Conservation (phyloP, 306 rosid species). For the Senna siamea region DNA sequence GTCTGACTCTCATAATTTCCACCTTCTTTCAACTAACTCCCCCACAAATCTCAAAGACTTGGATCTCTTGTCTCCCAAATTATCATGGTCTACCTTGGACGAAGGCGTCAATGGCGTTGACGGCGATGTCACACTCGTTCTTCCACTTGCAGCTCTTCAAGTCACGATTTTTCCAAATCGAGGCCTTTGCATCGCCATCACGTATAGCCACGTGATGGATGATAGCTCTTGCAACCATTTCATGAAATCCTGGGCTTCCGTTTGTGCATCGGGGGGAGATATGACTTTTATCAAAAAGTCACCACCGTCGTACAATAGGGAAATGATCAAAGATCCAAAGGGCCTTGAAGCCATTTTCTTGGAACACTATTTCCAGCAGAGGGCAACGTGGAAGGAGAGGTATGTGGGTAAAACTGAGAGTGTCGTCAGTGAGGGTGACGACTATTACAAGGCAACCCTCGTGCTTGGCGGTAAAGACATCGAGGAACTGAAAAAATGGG, state of each 20-base stretch:
- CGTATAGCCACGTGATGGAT: constrained; percentile 50
- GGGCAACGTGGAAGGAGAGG: constrained; percentile 41
- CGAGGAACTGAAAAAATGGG: constrained; percentile 28
- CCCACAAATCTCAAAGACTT: constrained; percentile 30
- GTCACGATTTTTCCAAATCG: constrained; percentile 35
- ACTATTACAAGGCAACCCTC: constrained; percentile 32
- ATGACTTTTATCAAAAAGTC: neutral
- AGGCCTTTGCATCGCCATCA: constrained; percentile 51
- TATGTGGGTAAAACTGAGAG: constrained; percentile 4
- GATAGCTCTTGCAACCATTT: constrained; percentile 38
- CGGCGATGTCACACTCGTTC: neutral
- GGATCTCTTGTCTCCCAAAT: constrained; percentile 33
- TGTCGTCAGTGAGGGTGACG: neutral
- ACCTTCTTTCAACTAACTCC: constrained; percentile 29
- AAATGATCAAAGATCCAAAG: constrained; percentile 33
- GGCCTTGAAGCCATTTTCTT: constrained; percentile 41
- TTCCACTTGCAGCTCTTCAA: constrained; percentile 39
- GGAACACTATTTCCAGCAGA: constrained; percentile 37
- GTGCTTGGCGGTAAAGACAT: constrained; percentile 35
- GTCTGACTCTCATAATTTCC: constrained; percentile 12
- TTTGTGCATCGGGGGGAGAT: constrained; percentile 23
- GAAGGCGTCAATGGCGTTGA: neutral
- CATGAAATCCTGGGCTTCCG: constrained; percentile 46
- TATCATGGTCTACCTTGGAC: neutral
- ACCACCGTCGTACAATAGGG: constrained; percentile 36